Percentiles rank a stretch among this genome's conserved stretches.
Conservation (phyloP, 208 protist genomes). For the Crithidia fasciculata region DNA sequence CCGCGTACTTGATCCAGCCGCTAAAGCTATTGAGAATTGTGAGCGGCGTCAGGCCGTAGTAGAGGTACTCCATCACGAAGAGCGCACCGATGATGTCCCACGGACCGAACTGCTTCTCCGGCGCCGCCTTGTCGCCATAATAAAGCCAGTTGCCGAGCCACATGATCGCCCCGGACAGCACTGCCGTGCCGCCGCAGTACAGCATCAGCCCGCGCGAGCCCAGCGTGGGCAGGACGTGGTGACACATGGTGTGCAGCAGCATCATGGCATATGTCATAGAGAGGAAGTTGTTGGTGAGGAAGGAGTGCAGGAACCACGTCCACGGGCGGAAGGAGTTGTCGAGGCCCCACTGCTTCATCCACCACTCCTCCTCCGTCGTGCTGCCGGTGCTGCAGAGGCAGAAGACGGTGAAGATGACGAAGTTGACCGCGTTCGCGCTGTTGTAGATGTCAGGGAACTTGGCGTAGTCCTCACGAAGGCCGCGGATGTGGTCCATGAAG, state of each 20-base stretch:
- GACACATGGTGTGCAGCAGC: conserved; percentile 86
- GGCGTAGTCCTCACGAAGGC: conserved; percentile 73
- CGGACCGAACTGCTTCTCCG: conserved; percentile 91
- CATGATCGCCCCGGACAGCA: conserved; percentile 81
- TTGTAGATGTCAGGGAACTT: conserved; percentile 92
- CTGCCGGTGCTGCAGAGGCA: conserved; percentile 90
- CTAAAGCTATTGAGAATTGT: conserved; percentile 84
- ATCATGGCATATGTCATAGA: conserved; percentile 92
- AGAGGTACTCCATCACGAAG: conserved; percentile 86
- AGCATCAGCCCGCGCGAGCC: conserved; percentile 67
- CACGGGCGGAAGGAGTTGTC: conserved; percentile 72
- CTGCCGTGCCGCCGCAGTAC: conserved; percentile 66
- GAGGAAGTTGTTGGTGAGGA: conserved; percentile 91
- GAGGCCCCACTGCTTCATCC: conserved; percentile 80
- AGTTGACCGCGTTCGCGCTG: conserved; percentile 87
- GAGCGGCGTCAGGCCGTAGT: conserved; percentile 73
- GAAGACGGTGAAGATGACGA: conserved; percentile 90
- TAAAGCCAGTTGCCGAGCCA: conserved; percentile 70
- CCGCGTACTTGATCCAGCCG: conserved; percentile 89
- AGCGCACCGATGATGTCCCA: conserved; percentile 86
- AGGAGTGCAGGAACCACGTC: conserved; percentile 84
- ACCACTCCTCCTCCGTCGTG: conserved; percentile 84
- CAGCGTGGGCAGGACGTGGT: conserved; percentile 73
- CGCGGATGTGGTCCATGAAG: conserved; percentile 66
- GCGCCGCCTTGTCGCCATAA: conserved; percentile 40